These are phyloP conservation scores for Juglanconis sp. DNA, from an alignment of 2,329 filamentous ascomycete genomes.

Conservation along the genomic window DNA sequence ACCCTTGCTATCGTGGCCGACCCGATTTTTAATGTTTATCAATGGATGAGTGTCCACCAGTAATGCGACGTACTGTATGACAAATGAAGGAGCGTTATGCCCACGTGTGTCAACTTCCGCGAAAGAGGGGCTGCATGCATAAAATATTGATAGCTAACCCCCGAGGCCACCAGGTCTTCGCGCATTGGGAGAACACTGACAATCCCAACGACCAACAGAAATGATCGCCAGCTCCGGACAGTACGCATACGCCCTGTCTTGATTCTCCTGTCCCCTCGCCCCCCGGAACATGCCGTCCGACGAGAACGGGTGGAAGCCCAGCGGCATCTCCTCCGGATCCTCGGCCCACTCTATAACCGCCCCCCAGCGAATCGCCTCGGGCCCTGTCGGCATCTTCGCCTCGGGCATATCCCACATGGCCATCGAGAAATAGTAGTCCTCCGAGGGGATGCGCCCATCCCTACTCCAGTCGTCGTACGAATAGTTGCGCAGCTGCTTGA, in stretches of 20 bases:
- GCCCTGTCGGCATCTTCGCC: slow-evolving; percentile 38
- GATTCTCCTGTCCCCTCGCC: slow-evolving; percentile 1
- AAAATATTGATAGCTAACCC: not conserved
- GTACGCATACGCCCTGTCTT: slow-evolving; percentile 1
- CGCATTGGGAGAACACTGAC: slow-evolving; percentile 1
- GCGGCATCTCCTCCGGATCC: slow-evolving; percentile 4
- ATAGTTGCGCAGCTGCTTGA: slow-evolving; percentile 47
- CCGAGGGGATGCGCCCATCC: slow-evolving; percentile 29
- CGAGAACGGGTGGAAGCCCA: slow-evolving; percentile 5
- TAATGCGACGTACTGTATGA: too few relatives aligned
- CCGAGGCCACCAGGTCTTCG: slow-evolving; percentile 2
- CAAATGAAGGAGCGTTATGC: too few relatives aligned
- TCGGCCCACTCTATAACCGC: not conserved
- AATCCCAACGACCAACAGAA: not conserved
- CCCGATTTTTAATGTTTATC: too few relatives aligned
- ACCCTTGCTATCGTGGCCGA: too few relatives aligned
- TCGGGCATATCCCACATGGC: slow-evolving; percentile 46
- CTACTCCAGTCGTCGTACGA: slow-evolving; percentile 27
- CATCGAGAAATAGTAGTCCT: slow-evolving; percentile 56
- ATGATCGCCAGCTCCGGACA: slow-evolving; percentile 3
- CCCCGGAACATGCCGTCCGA: slow-evolving; percentile 6
- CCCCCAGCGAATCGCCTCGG: slow-evolving; percentile 3
- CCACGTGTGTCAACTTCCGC: too few relatives aligned
- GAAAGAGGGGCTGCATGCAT: too few relatives aligned
- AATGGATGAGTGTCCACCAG: too few relatives aligned